phyloP scores from a whole-genome alignment of 2,329 filamentous ascomycete species.

The Claviceps arundinis region DNA sequence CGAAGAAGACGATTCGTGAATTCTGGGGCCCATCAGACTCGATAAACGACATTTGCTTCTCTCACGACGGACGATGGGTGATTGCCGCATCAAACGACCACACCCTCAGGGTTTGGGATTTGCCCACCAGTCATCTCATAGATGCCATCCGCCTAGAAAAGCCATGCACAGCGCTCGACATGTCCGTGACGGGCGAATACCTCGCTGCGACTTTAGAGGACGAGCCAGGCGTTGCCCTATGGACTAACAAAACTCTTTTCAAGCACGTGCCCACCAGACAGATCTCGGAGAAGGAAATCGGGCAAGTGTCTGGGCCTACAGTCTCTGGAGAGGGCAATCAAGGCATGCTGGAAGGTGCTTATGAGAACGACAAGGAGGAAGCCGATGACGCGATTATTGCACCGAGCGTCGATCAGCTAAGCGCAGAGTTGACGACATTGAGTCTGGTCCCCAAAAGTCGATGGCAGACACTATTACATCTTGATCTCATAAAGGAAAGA shows the following conservation, averaged over 20 bases:
- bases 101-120: conserved; percentile 78
- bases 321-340: conserved; percentile 72
- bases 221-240: conserved; percentile 79
- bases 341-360: conserved; percentile 63
- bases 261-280: conserved; percentile 76
- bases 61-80: conserved; percentile 86
- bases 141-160: conserved; percentile 74
- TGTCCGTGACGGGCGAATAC: conserved; percentile 84
- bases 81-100: conserved; percentile 74
- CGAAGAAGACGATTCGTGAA: conserved; percentile 81
- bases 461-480: conserved; percentile 88
- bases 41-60: conserved; percentile 79
- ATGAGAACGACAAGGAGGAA: conserved; percentile 41
- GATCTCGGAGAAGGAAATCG: conserved; percentile 65
- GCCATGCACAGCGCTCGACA: conserved; percentile 71
- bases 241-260: conserved; percentile 90
- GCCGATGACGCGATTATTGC: conserved; percentile 41
- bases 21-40: conserved; percentile 67
- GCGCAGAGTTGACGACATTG: conserved; percentile 70
- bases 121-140: conserved; percentile 89
- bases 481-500: conserved; percentile 82
- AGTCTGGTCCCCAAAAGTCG: conserved; percentile 79
- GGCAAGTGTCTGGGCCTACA: conserved; percentile 53
- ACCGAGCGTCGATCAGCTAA: conserved; percentile 61
- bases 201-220: conserved; percentile 79